phyloP scores from a whole-genome alignment of 2,329 filamentous ascomycete genomes.

The Phymatotrichopsis omnivora region DNA sequence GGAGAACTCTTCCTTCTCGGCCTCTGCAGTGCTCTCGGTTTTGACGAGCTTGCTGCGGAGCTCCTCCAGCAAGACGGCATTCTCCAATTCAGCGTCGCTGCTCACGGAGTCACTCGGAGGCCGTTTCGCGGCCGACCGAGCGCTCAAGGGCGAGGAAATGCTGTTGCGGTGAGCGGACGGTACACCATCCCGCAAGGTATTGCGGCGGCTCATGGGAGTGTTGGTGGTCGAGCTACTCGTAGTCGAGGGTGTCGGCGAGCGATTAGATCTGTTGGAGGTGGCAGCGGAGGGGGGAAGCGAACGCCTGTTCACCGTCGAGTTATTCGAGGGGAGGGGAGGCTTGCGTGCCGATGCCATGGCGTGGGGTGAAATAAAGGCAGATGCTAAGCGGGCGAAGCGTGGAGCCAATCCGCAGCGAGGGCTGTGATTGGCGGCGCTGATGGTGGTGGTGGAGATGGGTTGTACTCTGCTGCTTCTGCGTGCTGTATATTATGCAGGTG shows the following conservation, averaged over 20 bases:
- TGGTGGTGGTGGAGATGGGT: too few relatives aligned
- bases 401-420: too few relatives aligned
- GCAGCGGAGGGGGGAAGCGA: constrained; percentile 19
- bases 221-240: not conserved
- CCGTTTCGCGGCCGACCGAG: constrained; percentile 29
- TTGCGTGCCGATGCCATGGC: too few relatives aligned
- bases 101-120: constrained; percentile 22
- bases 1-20: constrained; percentile 63
- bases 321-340: constrained; percentile 20
- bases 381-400: too few relatives aligned
- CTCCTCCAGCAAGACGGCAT: constrained; percentile 29
- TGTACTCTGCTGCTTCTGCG: too few relatives aligned
- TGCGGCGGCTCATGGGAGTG: constrained; percentile 16
- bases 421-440: too few relatives aligned
- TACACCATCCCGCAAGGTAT: constrained; percentile 22
- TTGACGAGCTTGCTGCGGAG: constrained; percentile 28
- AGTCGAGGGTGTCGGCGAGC: constrained; percentile 22
- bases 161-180: constrained; percentile 15
- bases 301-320: constrained; percentile 21
- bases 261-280: constrained; percentile 19
- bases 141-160: constrained; percentile 29
- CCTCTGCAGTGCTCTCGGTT: constrained; percentile 58
- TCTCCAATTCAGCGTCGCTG: constrained; percentile 30
- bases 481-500: too few relatives aligned
- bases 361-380: too few relatives aligned